These are phyloP conservation scores for Pestalotiopsis sp. DNA, from an alignment of 2,329 filamentous ascomycete species.

Conservation along the genomic window DNA sequence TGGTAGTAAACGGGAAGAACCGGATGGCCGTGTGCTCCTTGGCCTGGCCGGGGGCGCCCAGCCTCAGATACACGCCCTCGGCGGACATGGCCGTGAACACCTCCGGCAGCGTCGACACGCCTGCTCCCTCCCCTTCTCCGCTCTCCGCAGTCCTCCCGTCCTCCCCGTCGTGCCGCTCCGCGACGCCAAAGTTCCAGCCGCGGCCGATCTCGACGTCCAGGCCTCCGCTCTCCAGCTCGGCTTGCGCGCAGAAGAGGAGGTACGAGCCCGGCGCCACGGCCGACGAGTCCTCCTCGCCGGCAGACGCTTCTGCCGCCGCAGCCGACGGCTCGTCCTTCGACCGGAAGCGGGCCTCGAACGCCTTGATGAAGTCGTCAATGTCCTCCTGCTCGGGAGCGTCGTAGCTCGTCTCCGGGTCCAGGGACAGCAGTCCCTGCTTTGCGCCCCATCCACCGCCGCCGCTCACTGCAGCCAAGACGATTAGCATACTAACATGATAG, in stretches of 20 bases:
- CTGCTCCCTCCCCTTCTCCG: conserved; percentile 26
- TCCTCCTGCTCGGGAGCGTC: conserved; percentile 49
- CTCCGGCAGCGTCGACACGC: conserved; percentile 34
- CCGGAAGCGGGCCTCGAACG: conserved; percentile 38
- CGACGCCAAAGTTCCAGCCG: conserved; percentile 21
- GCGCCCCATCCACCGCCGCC: conserved; percentile 84
- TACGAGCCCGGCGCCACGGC: conserved; percentile 63
- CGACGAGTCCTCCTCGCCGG: conserved; percentile 30
- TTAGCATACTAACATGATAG: neutral
- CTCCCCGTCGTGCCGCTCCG: conserved; percentile 16
- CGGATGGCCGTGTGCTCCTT: conserved; percentile 10
- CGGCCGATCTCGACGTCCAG: neutral
- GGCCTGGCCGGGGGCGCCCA: neutral
- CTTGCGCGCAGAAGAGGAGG: conserved; percentile 65
- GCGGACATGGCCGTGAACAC: conserved; percentile 66
- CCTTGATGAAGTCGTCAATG: conserved; percentile 53
- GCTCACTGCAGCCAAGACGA: conserved; percentile 52
- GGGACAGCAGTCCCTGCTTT: conserved; percentile 75
- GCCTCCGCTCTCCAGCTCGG: conserved; percentile 16
- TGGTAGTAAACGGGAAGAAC: conserved; percentile 24
- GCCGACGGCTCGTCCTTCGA: neutral
- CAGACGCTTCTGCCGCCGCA: neutral
- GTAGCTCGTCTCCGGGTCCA: conserved; percentile 68
- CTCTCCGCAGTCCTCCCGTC: conserved; percentile 6
- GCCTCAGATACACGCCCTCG: conserved; percentile 53